phyloP scores from a whole-genome alignment of 1,284 basidiomycete genomes.

The Boletus sp. region DNA sequence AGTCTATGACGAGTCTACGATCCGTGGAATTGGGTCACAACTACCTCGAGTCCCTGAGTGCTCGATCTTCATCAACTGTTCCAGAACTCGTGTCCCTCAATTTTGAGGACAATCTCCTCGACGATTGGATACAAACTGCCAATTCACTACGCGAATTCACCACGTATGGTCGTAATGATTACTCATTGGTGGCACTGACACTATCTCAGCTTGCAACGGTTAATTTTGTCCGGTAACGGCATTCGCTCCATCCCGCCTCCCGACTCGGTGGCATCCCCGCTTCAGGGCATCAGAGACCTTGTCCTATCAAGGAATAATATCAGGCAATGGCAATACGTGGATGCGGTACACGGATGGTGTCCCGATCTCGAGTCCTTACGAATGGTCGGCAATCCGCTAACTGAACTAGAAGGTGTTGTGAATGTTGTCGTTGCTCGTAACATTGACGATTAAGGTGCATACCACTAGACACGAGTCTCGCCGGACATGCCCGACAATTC shows the following conservation, averaged over 20 bases:
- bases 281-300: slow-evolving; percentile 52
- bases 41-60: slow-evolving; percentile 43
- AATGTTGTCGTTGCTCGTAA: slow-evolving; percentile 2
- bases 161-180: slow-evolving; percentile 41
- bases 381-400: slow-evolving; percentile 61
- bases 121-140: slow-evolving; percentile 58
- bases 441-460: slow-evolving; percentile 4
- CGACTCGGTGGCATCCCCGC: slow-evolving; percentile 18
- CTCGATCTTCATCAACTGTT: slow-evolving; percentile 18
- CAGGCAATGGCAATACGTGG: slow-evolving; percentile 64
- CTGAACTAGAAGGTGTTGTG: slow-evolving; percentile 41
- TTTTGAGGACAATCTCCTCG: slow-evolving; percentile 70
- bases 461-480: slow-evolving; percentile 38
- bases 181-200: slow-evolving; percentile 14
- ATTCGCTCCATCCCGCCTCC: slow-evolving; percentile 52
- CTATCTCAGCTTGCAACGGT: slow-evolving; percentile 38
- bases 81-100: slow-evolving; percentile 59
- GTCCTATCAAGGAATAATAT: slow-evolving; percentile 67
- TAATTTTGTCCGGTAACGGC: slow-evolving; percentile 70
- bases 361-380: slow-evolving; percentile 60
- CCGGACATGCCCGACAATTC: slow-evolving; percentile 59
- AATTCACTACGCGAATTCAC: slow-evolving; percentile 47
- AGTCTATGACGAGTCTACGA: slow-evolving; percentile 59
- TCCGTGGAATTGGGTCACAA: slow-evolving; percentile 82
- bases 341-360: slow-evolving; percentile 66